These are phyloP conservation scores for Fusarium neocosmosporiellum DNA, from an alignment of 2,329 filamentous ascomycete species.

Conservation along the genomic window DNA sequence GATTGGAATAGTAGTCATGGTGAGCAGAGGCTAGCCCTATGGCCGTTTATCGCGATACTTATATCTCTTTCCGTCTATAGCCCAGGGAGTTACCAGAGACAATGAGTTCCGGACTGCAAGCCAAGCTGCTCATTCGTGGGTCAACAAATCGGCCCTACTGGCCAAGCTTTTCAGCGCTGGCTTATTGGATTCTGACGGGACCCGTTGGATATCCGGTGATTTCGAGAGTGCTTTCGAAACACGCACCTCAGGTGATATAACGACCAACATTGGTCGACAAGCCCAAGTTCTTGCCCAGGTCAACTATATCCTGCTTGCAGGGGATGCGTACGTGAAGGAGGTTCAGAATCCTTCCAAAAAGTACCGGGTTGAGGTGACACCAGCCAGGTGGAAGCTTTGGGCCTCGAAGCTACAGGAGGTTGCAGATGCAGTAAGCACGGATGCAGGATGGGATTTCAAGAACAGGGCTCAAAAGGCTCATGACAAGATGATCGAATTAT, in stretches of 20 bases:
- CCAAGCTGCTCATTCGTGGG: not conserved
- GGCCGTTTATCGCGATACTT: not conserved
- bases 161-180: slow-evolving; percentile 9
- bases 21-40: not conserved
- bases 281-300: slow-evolving; percentile 1
- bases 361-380: not conserved
- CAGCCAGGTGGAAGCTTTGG: slow-evolving; percentile 6
- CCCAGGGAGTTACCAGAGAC: not conserved
- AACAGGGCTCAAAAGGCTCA: not conserved
- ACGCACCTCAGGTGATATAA: not conserved
- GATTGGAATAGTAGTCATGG: not conserved
- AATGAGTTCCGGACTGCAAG: not conserved
- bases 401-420: not conserved
- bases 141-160: slow-evolving; percentile 4
- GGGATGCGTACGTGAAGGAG: not conserved
- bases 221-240: not conserved
- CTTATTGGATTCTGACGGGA: not conserved
- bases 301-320: slow-evolving; percentile 11
- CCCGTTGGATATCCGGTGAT: not conserved
- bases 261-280: not conserved
- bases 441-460: not conserved
- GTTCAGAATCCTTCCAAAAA: not conserved
- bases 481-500: slow-evolving; percentile 17
- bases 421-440: not conserved
- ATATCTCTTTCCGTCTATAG: not conserved